Evolutionary conservation across 2,329 filamentous ascomycete species (phyloP).

Genomic region (Aspergillus sp.): DNA sequence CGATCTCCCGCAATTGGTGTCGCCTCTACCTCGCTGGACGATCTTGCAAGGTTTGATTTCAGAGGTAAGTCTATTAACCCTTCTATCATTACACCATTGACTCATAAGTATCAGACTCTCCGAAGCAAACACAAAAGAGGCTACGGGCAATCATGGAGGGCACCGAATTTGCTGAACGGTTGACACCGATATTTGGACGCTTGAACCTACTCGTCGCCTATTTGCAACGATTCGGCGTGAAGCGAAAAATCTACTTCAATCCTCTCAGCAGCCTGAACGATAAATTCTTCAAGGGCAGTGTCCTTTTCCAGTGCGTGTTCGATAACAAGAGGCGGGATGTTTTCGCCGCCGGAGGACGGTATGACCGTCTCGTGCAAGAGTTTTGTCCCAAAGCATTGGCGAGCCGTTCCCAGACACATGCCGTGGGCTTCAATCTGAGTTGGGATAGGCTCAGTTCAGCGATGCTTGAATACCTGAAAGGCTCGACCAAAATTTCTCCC

Average conservation of each 20-base stretch:
- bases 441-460: constrained; percentile 74
- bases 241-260: constrained; percentile 74
- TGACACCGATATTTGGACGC: constrained; percentile 63
- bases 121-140: constrained; percentile 68
- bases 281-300: constrained; percentile 78
- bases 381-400: constrained; percentile 66
- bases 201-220: constrained; percentile 74
- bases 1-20: constrained; percentile 76
- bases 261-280: constrained; percentile 87
- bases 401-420: constrained; percentile 64
- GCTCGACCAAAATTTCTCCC: constrained; percentile 50
- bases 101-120: constrained; percentile 55
- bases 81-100: constrained; percentile 54
- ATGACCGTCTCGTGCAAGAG: constrained; percentile 83
- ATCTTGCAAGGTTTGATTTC: constrained; percentile 87
- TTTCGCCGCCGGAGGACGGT: constrained; percentile 88
- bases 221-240: constrained; percentile 68
- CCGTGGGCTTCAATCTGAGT: constrained; percentile 86
- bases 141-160: constrained; percentile 51
- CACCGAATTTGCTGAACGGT: constrained; percentile 48
- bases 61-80: constrained; percentile 50
- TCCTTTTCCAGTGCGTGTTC: constrained; percentile 86
- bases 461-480: constrained; percentile 51
- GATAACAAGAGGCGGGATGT: constrained; percentile 78
- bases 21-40: constrained; percentile 83